Base-by-base conservation (phyloP, 164 flowering plant species). In the Berberis thunbergii region DNA sequence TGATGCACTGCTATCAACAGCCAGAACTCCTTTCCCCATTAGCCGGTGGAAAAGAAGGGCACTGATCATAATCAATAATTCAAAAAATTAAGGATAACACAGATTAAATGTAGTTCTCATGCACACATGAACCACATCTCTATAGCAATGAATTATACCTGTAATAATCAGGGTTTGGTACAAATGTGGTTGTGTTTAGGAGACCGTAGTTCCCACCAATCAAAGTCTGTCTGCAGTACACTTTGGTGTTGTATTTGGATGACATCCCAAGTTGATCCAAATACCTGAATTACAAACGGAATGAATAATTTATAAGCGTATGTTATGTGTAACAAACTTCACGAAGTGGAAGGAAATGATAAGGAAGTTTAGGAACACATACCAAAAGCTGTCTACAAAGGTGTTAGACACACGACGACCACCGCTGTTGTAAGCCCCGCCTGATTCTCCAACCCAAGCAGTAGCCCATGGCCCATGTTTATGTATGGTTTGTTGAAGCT, bases 381-480 rank as follows among this genome's bases (percentile, higher is more conserved):
- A 86, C 96, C 96, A 87, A 61, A 87, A 87, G 76, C 97, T 84
- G 75, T 95, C 69, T 0, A 87, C 79, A 75, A 89, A 95, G 58
- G 96, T 81, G 73, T 91, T 61, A 5, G 99, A 91, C 26, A 85
- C 84, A 54, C 59, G 69, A 40, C 60, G 81, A 7, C 91, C 97
- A 43, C 99, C 99, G 48, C 84, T 95, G 69, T 95, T 95, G 70
- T 75, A 95, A 46, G 96, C 96, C 48, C 99, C 99, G 46, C 97
- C 99, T 69, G 99, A 79, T 77, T 95, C 99, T 57, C 97, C 94
- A 68, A 95, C 97, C 99, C 99, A 95, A 54, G 90, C 89, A 62
- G 87, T 80, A 43, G 99, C 77, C 93, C 92, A 84, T 39, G 87
- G 88, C 39, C 90, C 95, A 64, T 81, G 48, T 49, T n/a, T 69